Evolutionary conservation across 257 asterid species (phyloP).

Genomic region (Solanum corneliomulleri): DNA sequence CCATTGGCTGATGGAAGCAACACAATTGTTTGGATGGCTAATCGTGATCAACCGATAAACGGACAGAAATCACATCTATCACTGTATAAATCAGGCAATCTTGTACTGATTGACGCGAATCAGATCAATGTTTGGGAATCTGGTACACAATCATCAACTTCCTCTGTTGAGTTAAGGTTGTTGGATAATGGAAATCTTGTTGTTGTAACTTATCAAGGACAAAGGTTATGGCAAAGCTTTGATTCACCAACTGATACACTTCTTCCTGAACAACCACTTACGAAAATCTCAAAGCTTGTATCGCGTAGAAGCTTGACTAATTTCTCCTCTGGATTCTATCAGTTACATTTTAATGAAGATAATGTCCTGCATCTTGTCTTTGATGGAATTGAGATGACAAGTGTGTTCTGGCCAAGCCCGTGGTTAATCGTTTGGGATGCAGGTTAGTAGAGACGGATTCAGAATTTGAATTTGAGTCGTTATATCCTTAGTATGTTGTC

Average conservation of each 20-base stretch:
- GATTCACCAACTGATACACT: constrained; percentile 21
- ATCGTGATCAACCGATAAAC: constrained; percentile 21
- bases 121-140: constrained; percentile 13
- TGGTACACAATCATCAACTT: not conserved
- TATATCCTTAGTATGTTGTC: not conserved
- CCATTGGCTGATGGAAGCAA: not conserved
- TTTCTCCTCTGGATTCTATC: constrained; percentile 24
- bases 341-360: constrained; percentile 17
- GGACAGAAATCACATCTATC: constrained; percentile 1
- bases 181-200: constrained; percentile 24
- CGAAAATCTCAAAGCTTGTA: not conserved
- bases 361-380: constrained; percentile 15
- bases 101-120: constrained; percentile 13
- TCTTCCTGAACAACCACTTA: constrained; percentile 17
- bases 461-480: not conserved
- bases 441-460: not conserved
- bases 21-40: constrained; percentile 33
- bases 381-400: constrained; percentile 13
- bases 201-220: not conserved
- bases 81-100: constrained; percentile 8
- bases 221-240: constrained; percentile 22
- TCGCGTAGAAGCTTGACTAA: constrained; percentile 19
- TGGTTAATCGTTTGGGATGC: constrained; percentile 8
- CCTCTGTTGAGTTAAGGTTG: not conserved
- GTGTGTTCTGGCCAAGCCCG: constrained; percentile 26